These are phyloP conservation scores for Aspergillus cejpii DNA, from an alignment of 2,329 filamentous ascomycete species.

Conservation along the genomic window DNA sequence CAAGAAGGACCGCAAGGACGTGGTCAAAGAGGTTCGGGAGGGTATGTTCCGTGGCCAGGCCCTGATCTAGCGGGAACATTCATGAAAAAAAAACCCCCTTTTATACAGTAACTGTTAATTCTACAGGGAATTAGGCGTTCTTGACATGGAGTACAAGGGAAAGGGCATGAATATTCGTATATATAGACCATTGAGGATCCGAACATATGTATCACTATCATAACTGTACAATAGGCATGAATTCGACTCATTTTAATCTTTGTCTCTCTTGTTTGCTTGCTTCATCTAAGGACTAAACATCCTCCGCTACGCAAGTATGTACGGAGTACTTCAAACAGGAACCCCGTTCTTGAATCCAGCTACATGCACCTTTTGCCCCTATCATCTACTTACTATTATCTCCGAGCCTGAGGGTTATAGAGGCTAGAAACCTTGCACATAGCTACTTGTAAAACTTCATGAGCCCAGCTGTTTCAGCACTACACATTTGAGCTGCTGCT, in stretches of 20 bases:
- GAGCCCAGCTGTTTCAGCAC: too few relatives aligned
- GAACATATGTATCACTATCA: slow-evolving; percentile 4
- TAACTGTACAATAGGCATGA: slow-evolving; percentile 7
- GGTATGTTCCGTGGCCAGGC: slow-evolving; percentile 80
- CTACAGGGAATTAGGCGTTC: background rate
- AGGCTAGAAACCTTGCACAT: too few relatives aligned
- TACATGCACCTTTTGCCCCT: too few relatives aligned
- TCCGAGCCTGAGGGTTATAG: too few relatives aligned
- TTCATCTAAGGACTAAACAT: too few relatives aligned
- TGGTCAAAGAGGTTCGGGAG: slow-evolving; percentile 85
- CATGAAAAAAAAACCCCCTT: slow-evolving; percentile 13
- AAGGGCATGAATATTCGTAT: slow-evolving; percentile 4
- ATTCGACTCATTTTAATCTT: background rate
- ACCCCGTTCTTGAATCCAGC: too few relatives aligned
- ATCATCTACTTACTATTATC: too few relatives aligned
- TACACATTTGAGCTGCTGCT: too few relatives aligned
- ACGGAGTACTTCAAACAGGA: too few relatives aligned
- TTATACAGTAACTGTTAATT: slow-evolving; percentile 2
- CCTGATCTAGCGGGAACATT: slow-evolving; percentile 52
- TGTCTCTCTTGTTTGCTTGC: too few relatives aligned
- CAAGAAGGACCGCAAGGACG: slow-evolving; percentile 78
- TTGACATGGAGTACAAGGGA: background rate
- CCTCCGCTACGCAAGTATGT: too few relatives aligned
- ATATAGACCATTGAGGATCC: background rate
- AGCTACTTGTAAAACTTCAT: too few relatives aligned